Base-by-base conservation (phyloP, 1,284 basidiomycete species). In the Apiotrichum gamsii region DNA sequence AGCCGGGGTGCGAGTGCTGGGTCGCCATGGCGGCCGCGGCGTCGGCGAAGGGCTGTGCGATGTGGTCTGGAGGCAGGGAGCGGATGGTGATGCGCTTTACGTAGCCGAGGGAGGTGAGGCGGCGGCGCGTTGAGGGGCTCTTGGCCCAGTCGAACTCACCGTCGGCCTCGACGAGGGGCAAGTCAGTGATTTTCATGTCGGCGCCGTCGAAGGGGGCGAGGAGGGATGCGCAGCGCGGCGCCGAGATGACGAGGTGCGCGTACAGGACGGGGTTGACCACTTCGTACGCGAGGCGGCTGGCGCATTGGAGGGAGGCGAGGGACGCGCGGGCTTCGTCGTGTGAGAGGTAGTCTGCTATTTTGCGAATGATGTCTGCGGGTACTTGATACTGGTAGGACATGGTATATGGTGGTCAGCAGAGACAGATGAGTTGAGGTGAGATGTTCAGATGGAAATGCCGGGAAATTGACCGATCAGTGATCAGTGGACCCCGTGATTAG, bases 231-330 rank as follows among this genome's bases (percentile, higher is more conserved):
- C 21, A 21, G 8, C 21, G n/a, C 4, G 33, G 31, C 13, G 10
- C 40, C 18, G 14, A 45, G 28, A 61, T 38, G 3, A 43, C 40
- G 2, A 64, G 28, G 8, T 44, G 19, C 3, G 43, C 19, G 37
- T 61, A 64, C 3, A 62, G 38, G 5, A 50, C 30, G 14, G 60
- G 60, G 13, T 47, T 39, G 25, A 55, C 32, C n/a, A 52, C 56
- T 14, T 41, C 35, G 48, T 59, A 60, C 5, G 52, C 41, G 13
- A 40, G 53, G 24, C 54, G 52, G 28, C 52, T 52, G 11, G 46
- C 43, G 14, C 35, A 20, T 3, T 44, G 39, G 5, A 64, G 45
- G 11, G 46, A n/a, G 0, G 59, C 44, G 13, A 61, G 48, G 1
- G 56, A 55, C 4, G 33, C 39, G 13, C 39, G 37, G 11, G 33